Evolutionary conservation across 768 basidiomycete genomes (phyloP).

Genomic region (Mycena indigotica): DNA sequence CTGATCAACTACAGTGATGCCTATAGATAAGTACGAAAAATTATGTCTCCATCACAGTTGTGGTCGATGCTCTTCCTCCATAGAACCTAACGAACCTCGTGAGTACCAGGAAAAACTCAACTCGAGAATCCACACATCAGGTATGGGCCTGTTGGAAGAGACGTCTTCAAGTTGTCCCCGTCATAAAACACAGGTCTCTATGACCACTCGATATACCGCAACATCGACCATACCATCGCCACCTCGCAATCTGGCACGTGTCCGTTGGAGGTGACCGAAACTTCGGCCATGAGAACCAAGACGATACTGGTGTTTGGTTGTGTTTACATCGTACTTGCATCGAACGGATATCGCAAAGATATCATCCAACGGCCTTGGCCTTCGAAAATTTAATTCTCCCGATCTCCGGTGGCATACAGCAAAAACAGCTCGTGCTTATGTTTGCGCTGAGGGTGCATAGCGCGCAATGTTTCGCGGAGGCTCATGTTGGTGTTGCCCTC

Average conservation of each 20-base stretch:
- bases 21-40: no score
- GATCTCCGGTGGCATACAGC: no score
- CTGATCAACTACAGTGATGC: no score
- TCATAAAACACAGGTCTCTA: conserved; percentile 12
- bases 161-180: background rate
- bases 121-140: conserved; percentile 3
- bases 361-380: background rate
- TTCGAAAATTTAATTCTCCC: background rate
- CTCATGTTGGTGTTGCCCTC: no score
- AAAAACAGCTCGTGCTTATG: no score
- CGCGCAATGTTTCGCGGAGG: no score
- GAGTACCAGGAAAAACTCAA: background rate
- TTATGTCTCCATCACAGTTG: no score
- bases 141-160: conserved; percentile 10
- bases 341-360: background rate
- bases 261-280: background rate
- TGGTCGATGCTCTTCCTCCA: background rate
- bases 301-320: no score
- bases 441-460: no score
- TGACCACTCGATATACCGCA: conserved; percentile 14
- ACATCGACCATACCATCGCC: background rate
- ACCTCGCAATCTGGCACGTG: background rate
- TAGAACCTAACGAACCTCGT: background rate
- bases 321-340: background rate
- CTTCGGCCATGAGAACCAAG: background rate